Evolutionary conservation across 2,329 filamentous ascomycete genomes (phyloP), one percentile per base, ranked within the genome.

Genomic region (Aspergillus hortae): DNA sequence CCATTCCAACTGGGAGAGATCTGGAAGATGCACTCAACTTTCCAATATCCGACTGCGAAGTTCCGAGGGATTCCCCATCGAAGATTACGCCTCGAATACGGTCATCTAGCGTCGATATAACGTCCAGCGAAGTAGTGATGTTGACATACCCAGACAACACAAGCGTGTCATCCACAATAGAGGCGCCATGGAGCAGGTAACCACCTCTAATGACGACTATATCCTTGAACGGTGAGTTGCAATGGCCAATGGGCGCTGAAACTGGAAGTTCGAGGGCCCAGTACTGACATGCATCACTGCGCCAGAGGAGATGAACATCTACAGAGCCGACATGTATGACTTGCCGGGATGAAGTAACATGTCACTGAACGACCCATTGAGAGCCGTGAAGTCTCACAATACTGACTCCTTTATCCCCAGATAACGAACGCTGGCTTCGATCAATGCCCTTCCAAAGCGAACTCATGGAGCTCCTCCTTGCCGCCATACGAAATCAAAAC

Each of bases 271-370:
- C 62, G 7, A 68, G 46, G 0, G 58, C 55, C 65, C 66, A 70
- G 51, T 65, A 65, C 25, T 63, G 58, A 53, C 67, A 69, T 10
- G 60, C 66, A 1, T 64, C 59, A 27, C 68, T 67, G 3, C 66
- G 61, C 57, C 57, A 62, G 9, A 68, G 55, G 3, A 69, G 53
- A 47, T 63, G 56, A 15, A 68, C 52, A 17, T 61, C 53, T 3
- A 68, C 47, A 15, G 62, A 40, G 11, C 49, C 60, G 14, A 66
- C 41, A 4, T 48, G 46, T 4, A 69, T 27, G 6, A 69, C 50
- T 15, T 54, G 36, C 1, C 60, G 51, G 2, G 45, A 21, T 9
- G 41, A 35, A 11, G 53, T 41, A 9, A 57, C 54, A 4, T 53
- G 30, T 55, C 56, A 59, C 15, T 57, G 52, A 42, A 63, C 44